phyloP scores from a whole-genome alignment of 208 protist genomes.

The Leishmania amazonensis region DNA sequence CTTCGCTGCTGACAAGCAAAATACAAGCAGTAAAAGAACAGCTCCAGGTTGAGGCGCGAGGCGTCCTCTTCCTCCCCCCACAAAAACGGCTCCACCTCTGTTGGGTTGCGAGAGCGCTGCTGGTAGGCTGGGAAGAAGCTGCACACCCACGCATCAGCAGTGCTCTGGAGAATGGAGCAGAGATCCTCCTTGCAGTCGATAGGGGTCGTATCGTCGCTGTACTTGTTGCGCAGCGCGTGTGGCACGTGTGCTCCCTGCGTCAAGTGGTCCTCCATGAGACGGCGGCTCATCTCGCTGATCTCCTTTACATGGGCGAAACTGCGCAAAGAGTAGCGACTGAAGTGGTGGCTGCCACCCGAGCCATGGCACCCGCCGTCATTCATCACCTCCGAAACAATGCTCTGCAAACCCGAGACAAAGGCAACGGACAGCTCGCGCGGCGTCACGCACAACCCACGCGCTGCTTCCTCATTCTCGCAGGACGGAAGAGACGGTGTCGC shows the following conservation, averaged over 20 bases:
- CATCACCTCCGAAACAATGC: slow-evolving; percentile 33
- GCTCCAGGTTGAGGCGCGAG: slow-evolving; percentile 24
- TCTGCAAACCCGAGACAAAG: slow-evolving; percentile 32
- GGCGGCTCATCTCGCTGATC: slow-evolving; percentile 30
- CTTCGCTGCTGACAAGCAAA: slow-evolving; percentile 45
- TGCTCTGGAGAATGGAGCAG: slow-evolving; percentile 16
- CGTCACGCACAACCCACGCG: slow-evolving; percentile 6
- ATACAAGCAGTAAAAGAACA: slow-evolving; percentile 69
- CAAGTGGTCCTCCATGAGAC: slow-evolving; percentile 39
- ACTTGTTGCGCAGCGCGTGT: slow-evolving; percentile 27
- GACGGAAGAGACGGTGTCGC: neutral
- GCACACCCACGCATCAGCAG: slow-evolving; percentile 51
- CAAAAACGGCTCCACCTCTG: slow-evolving; percentile 30
- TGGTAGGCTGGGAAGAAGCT: slow-evolving; percentile 48
- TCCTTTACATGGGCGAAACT: slow-evolving; percentile 18
- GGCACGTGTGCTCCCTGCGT: slow-evolving; percentile 24
- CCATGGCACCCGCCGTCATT: slow-evolving; percentile 29
- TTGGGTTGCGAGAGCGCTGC: slow-evolving; percentile 27
- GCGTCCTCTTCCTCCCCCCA: slow-evolving; percentile 39
- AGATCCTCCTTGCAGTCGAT: slow-evolving; percentile 24
- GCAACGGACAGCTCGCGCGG: slow-evolving; percentile 22
- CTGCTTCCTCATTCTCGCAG: neutral
- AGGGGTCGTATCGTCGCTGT: slow-evolving; percentile 13
- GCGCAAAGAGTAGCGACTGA: slow-evolving; percentile 29
- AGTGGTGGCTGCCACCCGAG: slow-evolving; percentile 11